Base-by-base conservation (phyloP, 768 basidiomycete species). In the Russula ochroleuca region DNA sequence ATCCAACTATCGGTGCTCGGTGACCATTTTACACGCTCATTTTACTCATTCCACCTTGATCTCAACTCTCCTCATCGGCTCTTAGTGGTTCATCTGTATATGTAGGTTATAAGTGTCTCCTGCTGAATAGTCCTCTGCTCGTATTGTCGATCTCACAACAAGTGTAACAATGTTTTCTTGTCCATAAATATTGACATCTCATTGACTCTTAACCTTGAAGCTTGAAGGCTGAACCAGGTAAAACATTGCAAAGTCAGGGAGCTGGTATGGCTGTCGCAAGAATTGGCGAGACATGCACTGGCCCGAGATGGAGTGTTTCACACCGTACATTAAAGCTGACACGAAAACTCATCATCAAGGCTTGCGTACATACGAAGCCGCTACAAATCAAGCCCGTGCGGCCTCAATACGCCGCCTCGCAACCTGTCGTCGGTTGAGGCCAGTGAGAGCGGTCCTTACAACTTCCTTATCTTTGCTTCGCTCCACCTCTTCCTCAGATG, bases 401-500 rank as follows among this genome's bases (percentile, higher is more conserved):
- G 92, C 92, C 79, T 92, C 89, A 71, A 93, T 92, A 70, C 92
- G 85, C 81, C 80, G 89, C 79, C 91, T 84, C 69, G 92, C 92
- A 31, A 93, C 78, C 75, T 93, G 92, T 78, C 90, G 80, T 76
- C 92, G 82, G 83, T 93, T 92, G 68, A 94, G 78, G 59, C 88
- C 88, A 49, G 79, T 71, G 57, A 92, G 76, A 31, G 83, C 77
- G 38, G 78, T 70, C 25, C 71, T 72, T 50, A 79, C 78, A 61
- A 82, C 75, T 52, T 81, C 83, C 76, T 90, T 88, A 79, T 94
- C 93, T 71, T 91, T 94, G 74, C 86, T 86, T 76, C 94, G 92
- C 80, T 96, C 92, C 56, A 98, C 94, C 75, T 92, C 87, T 67
- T 82, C 84, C 45, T 88, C 86, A 43, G 84, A 78, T 59, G 87